These are phyloP conservation scores for Mortierella sp. DNA, from an alignment of 371 early-diverging fungal species.

Conservation along the genomic window DNA sequence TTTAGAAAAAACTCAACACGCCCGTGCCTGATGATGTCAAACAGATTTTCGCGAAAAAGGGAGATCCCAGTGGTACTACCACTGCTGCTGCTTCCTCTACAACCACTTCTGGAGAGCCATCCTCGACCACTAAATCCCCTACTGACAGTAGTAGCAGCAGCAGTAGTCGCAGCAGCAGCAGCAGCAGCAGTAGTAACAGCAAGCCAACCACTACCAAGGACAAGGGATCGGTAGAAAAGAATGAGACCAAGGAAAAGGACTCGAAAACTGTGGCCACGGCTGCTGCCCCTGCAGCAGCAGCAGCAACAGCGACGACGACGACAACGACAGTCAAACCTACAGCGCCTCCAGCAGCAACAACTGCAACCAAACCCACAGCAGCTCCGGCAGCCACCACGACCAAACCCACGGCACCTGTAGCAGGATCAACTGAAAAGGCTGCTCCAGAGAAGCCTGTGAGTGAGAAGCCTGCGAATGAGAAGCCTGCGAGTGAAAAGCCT, in stretches of 20 bases:
- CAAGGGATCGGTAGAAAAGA: conserved; percentile 10
- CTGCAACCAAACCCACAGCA: not conserved
- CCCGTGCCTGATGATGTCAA: conserved; percentile 83
- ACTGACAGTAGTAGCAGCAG: too few relatives aligned
- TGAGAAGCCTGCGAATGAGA: conserved; percentile 34
- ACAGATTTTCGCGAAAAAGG: conserved; percentile 70
- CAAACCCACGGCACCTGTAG: conserved; percentile 25
- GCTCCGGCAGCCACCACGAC: conserved; percentile 12
- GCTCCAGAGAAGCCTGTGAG: conserved; percentile 2
- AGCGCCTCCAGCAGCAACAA: conserved; percentile 6
- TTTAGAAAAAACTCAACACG: conserved; percentile 52
- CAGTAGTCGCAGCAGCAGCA: too few relatives aligned
- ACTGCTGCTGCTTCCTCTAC: conserved; percentile 12
- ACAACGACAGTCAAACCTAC: conserved; percentile 12
- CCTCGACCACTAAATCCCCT: not conserved
- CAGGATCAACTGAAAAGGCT: conserved; percentile 15
- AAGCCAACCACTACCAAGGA: conserved; percentile 36
- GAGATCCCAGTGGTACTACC: conserved; percentile 9
- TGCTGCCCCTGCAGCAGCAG: too few relatives aligned
- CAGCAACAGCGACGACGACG: conserved; percentile 9
- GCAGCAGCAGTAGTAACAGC: not conserved
- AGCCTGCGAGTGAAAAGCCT: conserved; percentile 23
- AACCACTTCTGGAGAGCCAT: conserved; percentile 1
- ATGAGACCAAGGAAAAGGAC: conserved; percentile 24
- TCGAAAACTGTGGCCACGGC: conserved; percentile 15